Evolutionary conservation across 495 filamentous ascomycete species (phyloP), one percentile per base, ranked within the genome.

Genomic region (Podospora fimiseda): DNA sequence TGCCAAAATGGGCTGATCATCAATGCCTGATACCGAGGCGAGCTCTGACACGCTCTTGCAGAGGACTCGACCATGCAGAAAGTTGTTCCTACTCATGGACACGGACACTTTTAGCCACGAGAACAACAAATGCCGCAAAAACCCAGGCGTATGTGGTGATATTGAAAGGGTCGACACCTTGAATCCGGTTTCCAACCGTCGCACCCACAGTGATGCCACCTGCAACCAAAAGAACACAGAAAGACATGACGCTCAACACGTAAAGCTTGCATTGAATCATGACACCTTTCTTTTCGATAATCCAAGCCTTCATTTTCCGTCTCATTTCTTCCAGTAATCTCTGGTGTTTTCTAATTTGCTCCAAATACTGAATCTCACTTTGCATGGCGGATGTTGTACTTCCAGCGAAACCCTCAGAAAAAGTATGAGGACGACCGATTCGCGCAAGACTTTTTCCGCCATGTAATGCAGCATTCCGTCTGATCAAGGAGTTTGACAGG

Each of bases 11-110:
- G 65, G 48, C 38, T 68, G 69, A 0, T 56, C 47, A 11, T 59
- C 6, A 20, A 72, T 59, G 4, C 66, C 56, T 0, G 66, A 68
- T 16, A 68, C 58, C 18, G 52, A 50, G 14, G 40, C 41, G 0
- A 70, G 38, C n/a, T 72, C 69, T 2, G 45, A 59, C 0, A 72
- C 66, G 48, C 43, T 55, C 21, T 42, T 11, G 48, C 69, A 72
- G 0, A 57, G 15, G 5, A 70, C 66, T 7, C 53, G 45, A 0
- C 56, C 30, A 20, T 57, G 53, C 1, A 70, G 50, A 16, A 72
- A 72, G 42, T 68, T 62, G 42, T 61, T 60, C 66, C 69, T 68
- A 70, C 16, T 68, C 49, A n/a, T 60, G 50, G 1, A 70, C 68
- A 2, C 56, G 40, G 3, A 59, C 9, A n/a, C 58, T 61, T 50